These are phyloP conservation scores for Scutellaria baicalensis DNA, from an alignment of 257 asterid species.

Conservation along the genomic window DNA sequence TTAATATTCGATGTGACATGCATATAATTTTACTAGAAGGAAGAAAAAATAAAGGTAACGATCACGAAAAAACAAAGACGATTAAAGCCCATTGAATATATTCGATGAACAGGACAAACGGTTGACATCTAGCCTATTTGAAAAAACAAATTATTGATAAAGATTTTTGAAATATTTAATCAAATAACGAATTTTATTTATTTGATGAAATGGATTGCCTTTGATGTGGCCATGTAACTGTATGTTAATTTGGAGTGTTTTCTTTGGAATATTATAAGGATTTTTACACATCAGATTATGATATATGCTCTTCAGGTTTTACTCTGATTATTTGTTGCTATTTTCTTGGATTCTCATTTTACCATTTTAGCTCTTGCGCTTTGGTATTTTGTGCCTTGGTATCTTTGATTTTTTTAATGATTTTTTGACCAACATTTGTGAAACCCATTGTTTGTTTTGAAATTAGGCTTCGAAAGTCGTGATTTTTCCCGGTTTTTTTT, in stretches of 20 bases:
- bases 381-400: slow-evolving; percentile 13
- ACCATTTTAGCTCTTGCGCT: slow-evolving; percentile 5
- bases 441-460: no score
- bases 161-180: neutral
- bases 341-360: slow-evolving; percentile 12
- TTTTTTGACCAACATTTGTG: no score
- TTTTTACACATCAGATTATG: neutral
- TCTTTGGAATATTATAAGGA: slow-evolving; percentile 9
- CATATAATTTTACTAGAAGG: neutral
- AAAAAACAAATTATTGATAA: neutral
- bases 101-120: slow-evolving; percentile 1
- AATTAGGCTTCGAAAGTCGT: no score
- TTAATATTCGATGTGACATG: neutral
- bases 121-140: slow-evolving; percentile 14
- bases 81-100: neutral
- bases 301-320: neutral
- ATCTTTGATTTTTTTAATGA: neutral
- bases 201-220: slow-evolving; percentile 5
- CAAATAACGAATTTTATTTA: neutral
- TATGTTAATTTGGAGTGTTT: slow-evolving; percentile 14
- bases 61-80: slow-evolving; percentile 11
- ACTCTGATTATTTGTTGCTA: slow-evolving; percentile 11
- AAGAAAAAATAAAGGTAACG: slow-evolving; percentile 5
- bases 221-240: slow-evolving; percentile 22
- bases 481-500: no score